Base-by-base conservation (phyloP, 1,284 basidiomycete genomes). In the Tilletiopsis washingtonensis region DNA sequence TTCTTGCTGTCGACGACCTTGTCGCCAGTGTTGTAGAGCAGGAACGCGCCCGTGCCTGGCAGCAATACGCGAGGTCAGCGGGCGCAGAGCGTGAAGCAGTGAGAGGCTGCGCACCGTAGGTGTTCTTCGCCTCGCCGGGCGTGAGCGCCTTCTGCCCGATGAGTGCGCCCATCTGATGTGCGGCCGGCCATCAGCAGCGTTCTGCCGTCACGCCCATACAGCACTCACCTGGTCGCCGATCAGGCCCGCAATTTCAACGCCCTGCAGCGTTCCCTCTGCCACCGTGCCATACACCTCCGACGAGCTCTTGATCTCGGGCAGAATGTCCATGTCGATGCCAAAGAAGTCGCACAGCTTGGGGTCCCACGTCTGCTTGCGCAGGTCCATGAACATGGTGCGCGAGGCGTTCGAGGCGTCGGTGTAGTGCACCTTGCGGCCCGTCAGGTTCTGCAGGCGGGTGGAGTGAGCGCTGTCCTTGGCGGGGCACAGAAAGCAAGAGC, bases 321-420 rank as follows among this genome's bases (percentile, higher is more conserved):
- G 79, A 57, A 89, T 82, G 14, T 84, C 85, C 19, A 77, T 67
- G 44, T 84, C 83, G 69, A 97, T 75, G 47, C 80, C 84, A 65
- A 98, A 97, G 78, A 97, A 98, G 34, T 84, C 79, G 62, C 94
- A 80, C 25, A 97, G 81, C 37, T 80, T 80, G 1, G 81, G 78
- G 63, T 89, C 87, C 90, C 91, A 98, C 68, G 83, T 64, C 29
- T 94, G 80, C 1, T 84, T 86, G 41, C 78, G 78, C 50, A 91
- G 78, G 71, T 93, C 88, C 76, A 96, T 82, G 49, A 97, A 82
- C 50, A 98, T 84, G 0, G 93, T 97, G 41, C 93, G 85, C 2
- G 91, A 97, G 2, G 93, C 93, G 73, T 98, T 98, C 49, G 90
- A 90, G n/a, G 88, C 84, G 74, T 98, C 93, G 59, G 84, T 85